These are phyloP conservation scores for Mycena floridula DNA, from an alignment of 768 basidiomycete genomes.

Conservation along the genomic window DNA sequence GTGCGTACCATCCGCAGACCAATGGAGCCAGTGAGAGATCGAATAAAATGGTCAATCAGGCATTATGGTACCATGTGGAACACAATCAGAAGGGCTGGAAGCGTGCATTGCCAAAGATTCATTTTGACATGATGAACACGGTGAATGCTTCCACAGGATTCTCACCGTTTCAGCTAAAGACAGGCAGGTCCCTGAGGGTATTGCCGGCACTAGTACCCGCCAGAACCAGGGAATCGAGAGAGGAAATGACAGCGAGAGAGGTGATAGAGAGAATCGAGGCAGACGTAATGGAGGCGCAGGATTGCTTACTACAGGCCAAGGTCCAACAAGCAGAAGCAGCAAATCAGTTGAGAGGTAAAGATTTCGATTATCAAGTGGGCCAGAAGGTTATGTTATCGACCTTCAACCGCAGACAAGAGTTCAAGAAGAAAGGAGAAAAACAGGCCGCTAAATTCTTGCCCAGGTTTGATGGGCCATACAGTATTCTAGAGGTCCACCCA, in stretches of 20 bases:
- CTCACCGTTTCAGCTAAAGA: conserved; percentile 23
- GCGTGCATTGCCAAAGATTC: conserved; percentile 12
- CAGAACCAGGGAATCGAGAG: conserved; percentile 3
- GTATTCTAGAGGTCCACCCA: conserved; percentile 10
- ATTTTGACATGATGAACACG: conserved; percentile 27
- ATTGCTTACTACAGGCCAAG: conserved; percentile 21
- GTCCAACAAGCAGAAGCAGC: conserved; percentile 18
- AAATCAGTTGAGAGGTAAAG: conserved; percentile 11
- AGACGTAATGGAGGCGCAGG: conserved; percentile 18
- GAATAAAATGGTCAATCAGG: conserved; percentile 26
- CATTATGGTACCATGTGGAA: conserved; percentile 19
- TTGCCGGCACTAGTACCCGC: conserved; percentile 18
- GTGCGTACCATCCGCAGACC: conserved; percentile 29
- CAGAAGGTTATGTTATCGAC: conserved; percentile 24
- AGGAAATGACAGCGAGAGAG: conserved; percentile 9
- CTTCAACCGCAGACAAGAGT: conserved; percentile 20
- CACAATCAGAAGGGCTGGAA: conserved; percentile 27
- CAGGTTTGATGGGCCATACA: conserved; percentile 23
- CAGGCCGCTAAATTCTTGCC: conserved; percentile 33
- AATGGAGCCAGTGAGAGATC: conserved; percentile 27
- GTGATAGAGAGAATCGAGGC: conserved; percentile 2
- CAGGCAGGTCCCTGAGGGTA: conserved; percentile 15
- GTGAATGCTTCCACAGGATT: conserved; percentile 24
- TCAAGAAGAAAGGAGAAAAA: conserved; percentile 9
- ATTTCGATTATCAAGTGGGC: conserved; percentile 15